Evolutionary conservation across 257 asterid species (phyloP).

Genomic region (Cinchona pubescens): DNA sequence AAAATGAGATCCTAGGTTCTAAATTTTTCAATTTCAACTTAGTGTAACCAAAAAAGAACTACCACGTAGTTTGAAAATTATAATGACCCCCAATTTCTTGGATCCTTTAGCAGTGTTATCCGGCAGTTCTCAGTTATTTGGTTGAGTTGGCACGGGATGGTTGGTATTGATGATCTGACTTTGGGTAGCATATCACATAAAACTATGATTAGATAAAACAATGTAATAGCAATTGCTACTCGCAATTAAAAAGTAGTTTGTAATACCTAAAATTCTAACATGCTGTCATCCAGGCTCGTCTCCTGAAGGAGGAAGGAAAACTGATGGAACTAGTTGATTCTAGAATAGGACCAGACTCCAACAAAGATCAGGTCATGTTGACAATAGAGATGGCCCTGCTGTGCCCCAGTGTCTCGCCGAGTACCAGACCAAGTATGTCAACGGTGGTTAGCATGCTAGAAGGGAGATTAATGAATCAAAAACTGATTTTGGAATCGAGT

Average conservation of each 20-base stretch:
- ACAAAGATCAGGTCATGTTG: slow-evolving; percentile 17
- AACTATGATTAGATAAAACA: neutral
- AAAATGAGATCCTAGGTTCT: too few species aligned
- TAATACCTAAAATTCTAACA: neutral
- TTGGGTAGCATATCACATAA: neutral
- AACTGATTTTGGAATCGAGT: slow-evolving; percentile 2
- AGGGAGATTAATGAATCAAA: slow-evolving; percentile 15
- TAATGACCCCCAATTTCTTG: too few species aligned
- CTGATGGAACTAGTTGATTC: slow-evolving; percentile 34
- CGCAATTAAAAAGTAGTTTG: too few species aligned
- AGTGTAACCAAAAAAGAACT: too few species aligned
- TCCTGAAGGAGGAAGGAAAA: slow-evolving; percentile 24
- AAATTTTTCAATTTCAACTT: too few species aligned
- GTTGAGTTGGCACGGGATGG: too few species aligned
- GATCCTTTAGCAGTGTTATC: too few species aligned
- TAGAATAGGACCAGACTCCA: slow-evolving; percentile 25
- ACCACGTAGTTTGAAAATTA: too few species aligned
- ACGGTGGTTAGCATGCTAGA: slow-evolving; percentile 34
- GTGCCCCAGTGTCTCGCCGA: slow-evolving; percentile 19
- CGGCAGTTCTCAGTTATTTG: too few species aligned
- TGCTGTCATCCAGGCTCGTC: slow-evolving; percentile 23
- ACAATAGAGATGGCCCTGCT: slow-evolving; percentile 27
- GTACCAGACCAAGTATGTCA: slow-evolving; percentile 39
- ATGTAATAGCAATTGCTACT: neutral
- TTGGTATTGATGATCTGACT: too few species aligned